Conservation (phyloP, 306 rosid species). For the Trichosanthes cucumerina region DNA sequence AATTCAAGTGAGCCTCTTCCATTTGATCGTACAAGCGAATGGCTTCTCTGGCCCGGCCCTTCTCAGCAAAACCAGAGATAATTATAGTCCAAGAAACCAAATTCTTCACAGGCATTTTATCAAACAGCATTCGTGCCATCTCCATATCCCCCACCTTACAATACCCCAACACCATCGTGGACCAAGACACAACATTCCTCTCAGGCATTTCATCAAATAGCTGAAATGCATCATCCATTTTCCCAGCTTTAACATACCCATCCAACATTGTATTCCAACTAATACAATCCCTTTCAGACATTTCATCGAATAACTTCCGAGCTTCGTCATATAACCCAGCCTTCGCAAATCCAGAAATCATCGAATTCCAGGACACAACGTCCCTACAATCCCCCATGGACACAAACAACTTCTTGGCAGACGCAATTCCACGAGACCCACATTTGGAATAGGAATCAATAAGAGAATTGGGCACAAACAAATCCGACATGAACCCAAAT, state of each 20-base stretch:
- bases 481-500: conserved; percentile 41
- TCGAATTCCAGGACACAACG: conserved; percentile 55
- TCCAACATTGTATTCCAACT: conserved; percentile 86
- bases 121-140: conserved; percentile 70
- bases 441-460: conserved; percentile 52
- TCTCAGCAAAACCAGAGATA: conserved; percentile 74
- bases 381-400: conserved; percentile 40
- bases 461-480: conserved; percentile 60
- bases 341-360: conserved; percentile 50
- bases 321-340: conserved; percentile 37
- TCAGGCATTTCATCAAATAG: conserved; percentile 59
- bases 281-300: conserved; percentile 60
- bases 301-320: conserved; percentile 49
- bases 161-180: conserved; percentile 59
- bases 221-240: conserved; percentile 48
- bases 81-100: conserved; percentile 71
- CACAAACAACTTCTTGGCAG: conserved; percentile 41
- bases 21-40: conserved; percentile 39
- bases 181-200: conserved; percentile 73
- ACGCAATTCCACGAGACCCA: conserved; percentile 36
- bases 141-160: conserved; percentile 54
- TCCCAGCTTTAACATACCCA: conserved; percentile 48
- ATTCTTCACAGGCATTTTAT: conserved; percentile 54
- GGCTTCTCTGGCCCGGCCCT: conserved; percentile 50
- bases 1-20: conserved; percentile 52